Evolutionary conservation across 305 asterid species (phyloP), one percentile per base, ranked within the genome.

Genomic region (Andrographis paniculata): DNA sequence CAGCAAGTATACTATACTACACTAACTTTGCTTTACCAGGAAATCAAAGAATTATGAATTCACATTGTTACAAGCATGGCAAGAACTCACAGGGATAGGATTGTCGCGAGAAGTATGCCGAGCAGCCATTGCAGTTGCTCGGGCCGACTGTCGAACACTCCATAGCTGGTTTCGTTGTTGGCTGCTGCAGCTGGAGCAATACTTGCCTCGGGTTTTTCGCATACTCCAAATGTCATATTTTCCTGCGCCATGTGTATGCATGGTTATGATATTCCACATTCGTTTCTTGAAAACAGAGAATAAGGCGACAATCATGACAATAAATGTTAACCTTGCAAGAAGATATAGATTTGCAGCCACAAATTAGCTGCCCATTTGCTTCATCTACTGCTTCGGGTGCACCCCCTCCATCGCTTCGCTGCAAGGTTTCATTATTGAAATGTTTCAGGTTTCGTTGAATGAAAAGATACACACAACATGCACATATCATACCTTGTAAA

Each of bases 321-420:
- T 37, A 50, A 20, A 16, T 50, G 14, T 64, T 22, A 37, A 91
- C 95, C 96, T 72, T 71, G 92, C 96, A 91, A 48, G 63, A 51
- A 7, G 68, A 66, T 64, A 91, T 59, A 62, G 61, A 59, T 16
- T 72, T 62, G 80, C 99, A 91, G 45, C 99, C 96, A 44, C 99
- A 91, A 28, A 82, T 62, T 13, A 69, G 68, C 45, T 83, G 83
- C 9, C 95, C 95, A 45, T 86, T 91, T 15, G 93, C 89, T 54
- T 28, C 65, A 59, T 91, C 95, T 36, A 80, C 83, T 36, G 93
- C 96, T 53, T 71, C 82, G 42, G 93, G 47, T 18, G 92, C 91
- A 59, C 99, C 99, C 41, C 95, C 96, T 51, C 94, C 99, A 62
- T 86, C 91, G 56, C 99, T 91, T 78, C 96, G 86, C 99, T 86